Percentiles rank a stretch among this genome's conserved stretches.
These are phyloP conservation scores for Curvularia sp. DNA, from an alignment of 2,329 filamentous ascomycete species.

Conservation along the genomic window DNA sequence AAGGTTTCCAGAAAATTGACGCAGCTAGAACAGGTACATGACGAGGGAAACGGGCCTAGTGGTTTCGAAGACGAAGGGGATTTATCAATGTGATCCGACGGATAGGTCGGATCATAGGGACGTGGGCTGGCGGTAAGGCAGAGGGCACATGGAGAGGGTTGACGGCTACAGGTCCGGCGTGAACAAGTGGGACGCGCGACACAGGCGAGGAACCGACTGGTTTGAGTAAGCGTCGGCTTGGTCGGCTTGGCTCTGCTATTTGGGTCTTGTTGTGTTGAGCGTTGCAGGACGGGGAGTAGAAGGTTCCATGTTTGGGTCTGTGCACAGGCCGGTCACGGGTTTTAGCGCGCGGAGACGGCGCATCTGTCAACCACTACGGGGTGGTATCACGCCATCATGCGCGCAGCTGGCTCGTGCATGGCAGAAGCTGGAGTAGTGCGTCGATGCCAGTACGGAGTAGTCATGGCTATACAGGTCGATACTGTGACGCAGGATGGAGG, in stretches of 20 bases:
- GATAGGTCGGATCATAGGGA: not conserved
- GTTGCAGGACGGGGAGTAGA: not conserved
- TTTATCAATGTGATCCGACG: not conserved
- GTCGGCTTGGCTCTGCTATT: not conserved
- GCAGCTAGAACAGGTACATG: not conserved
- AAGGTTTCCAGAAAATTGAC: not conserved
- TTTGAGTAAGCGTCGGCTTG: not conserved
- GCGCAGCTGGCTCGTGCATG: not conserved
- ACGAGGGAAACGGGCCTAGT: not conserved
- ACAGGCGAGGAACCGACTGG: not conserved
- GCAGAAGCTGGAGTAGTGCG: not conserved
- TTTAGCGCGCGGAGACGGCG: not conserved
- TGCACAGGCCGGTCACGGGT: not conserved
- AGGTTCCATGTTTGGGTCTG: not conserved
- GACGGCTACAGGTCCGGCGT: not conserved
- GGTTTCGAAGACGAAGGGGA: not conserved
- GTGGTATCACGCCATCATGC: constrained; percentile 1
- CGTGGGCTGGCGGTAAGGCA: not conserved
- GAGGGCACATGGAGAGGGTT: not conserved
- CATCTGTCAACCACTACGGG: not conserved
- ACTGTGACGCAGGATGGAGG: not conserved
- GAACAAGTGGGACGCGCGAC: not conserved
- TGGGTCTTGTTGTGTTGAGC: not conserved
- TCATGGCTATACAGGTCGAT: not conserved
- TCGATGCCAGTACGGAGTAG: not conserved